Evolutionary conservation across 2,329 filamentous ascomycete genomes (phyloP).

Genomic region (Cercospora sp.): DNA sequence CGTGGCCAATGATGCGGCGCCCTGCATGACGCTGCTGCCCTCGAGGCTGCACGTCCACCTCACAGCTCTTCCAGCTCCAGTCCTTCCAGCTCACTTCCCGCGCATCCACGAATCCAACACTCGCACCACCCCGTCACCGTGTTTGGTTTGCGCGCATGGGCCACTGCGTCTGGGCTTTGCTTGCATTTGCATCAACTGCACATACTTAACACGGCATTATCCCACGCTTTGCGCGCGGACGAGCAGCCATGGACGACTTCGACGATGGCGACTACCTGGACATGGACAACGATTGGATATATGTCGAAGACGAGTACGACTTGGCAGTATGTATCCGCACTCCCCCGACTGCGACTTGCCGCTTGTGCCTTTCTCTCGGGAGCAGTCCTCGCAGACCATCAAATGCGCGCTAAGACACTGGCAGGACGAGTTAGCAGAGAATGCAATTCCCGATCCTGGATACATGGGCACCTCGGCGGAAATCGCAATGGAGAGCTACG

Average conservation of each 20-base stretch:
- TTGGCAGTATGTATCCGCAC: constrained; percentile 39
- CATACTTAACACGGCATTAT: neutral
- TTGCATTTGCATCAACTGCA: neutral
- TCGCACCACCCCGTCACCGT: neutral
- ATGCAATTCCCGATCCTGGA: constrained; percentile 47
- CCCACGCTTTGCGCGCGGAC: neutral
- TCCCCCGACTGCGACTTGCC: constrained; percentile 21
- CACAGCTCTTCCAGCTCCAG: neutral
- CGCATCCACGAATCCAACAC: neutral
- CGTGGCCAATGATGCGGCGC: neutral
- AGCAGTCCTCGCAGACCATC: neutral
- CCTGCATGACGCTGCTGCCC: neutral
- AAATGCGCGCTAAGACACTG: neutral
- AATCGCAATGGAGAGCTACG: constrained; percentile 35
- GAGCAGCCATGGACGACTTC: constrained; percentile 35
- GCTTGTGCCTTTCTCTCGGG: constrained; percentile 1
- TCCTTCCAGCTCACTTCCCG: neutral
- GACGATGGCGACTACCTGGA: constrained; percentile 44
- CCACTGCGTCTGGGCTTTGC: neutral
- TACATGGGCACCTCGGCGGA: constrained; percentile 40
- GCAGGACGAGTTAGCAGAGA: constrained; percentile 53
- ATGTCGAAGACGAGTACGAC: constrained; percentile 49
- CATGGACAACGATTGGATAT: constrained; percentile 47
- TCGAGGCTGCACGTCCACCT: neutral
- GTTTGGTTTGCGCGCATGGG: constrained; percentile 2